Conservation (phyloP, 2,329 filamentous ascomycete species). For the Curvularia sp. region DNA sequence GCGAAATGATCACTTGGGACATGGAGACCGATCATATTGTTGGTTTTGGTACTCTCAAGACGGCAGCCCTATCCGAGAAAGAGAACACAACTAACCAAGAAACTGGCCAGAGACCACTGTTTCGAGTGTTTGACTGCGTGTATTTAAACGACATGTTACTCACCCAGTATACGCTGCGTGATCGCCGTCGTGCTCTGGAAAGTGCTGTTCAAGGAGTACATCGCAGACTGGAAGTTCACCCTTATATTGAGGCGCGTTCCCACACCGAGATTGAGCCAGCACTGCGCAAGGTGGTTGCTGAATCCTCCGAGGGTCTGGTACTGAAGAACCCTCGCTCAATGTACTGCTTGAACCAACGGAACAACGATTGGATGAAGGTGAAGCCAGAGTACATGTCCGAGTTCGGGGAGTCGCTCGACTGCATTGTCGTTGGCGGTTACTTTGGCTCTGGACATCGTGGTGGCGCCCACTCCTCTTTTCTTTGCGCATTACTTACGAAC, state of each 20-base stretch:
- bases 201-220: constrained; percentile 73
- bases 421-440: constrained; percentile 88
- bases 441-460: constrained; percentile 88
- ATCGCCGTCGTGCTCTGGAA: constrained; percentile 78
- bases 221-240: constrained; percentile 83
- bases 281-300: constrained; percentile 82
- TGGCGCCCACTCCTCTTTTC: constrained; percentile 80
- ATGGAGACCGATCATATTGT: constrained; percentile 83
- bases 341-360: constrained; percentile 87
- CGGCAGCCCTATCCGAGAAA: constrained; percentile 81
- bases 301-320: constrained; percentile 87
- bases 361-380: constrained; percentile 97
- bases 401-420: constrained; percentile 91
- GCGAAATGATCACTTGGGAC: constrained; percentile 99
- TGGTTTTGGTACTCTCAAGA: constrained; percentile 91
- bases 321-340: constrained; percentile 90
- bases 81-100: constrained; percentile 67
- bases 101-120: constrained; percentile 75
- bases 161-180: constrained; percentile 81
- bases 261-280: constrained; percentile 78
- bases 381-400: constrained; percentile 99
- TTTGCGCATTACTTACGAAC: constrained; percentile 85
- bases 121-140: constrained; percentile 88
- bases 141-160: constrained; percentile 83
- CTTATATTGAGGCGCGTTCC: constrained; percentile 70